Evolutionary conservation across 805 yeast genomes (phyloP).

Genomic region (Yamadazyma kitorensis): DNA sequence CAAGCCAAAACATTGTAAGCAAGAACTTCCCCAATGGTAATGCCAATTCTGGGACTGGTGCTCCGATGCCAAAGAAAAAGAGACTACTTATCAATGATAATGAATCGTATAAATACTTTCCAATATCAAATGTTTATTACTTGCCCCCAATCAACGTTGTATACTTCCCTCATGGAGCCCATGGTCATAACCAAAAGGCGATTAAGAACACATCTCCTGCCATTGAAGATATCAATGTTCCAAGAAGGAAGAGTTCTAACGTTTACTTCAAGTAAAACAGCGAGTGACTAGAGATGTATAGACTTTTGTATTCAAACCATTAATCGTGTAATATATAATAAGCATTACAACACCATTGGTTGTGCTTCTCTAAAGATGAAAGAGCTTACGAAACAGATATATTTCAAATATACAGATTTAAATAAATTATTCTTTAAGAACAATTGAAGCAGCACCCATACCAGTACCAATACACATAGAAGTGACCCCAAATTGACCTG

Average conservation of each 20-base stretch:
- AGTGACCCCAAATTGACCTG: constrained; percentile 84
- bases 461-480: constrained; percentile 99
- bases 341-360: neutral
- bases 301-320: too few relatives aligned
- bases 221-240: constrained; percentile 9
- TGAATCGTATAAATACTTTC: constrained; percentile 45
- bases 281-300: too few relatives aligned
- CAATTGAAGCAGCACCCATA: constrained; percentile 94
- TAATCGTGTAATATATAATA: too few relatives aligned
- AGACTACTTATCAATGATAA: constrained; percentile 7
- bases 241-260: constrained; percentile 21
- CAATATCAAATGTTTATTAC: constrained; percentile 49
- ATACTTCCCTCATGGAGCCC: constrained; percentile 54
- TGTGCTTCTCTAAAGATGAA: neutral
- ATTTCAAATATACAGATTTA: too few relatives aligned
- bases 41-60: too few relatives aligned
- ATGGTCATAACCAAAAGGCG: constrained; percentile 27
- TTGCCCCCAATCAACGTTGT: constrained; percentile 55
- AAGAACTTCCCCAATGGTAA: too few relatives aligned
- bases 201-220: constrained; percentile 8
- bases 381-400: too few relatives aligned
- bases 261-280: constrained; percentile 22
- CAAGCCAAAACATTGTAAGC: too few relatives aligned
- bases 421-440: constrained; percentile 63
- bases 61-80: constrained; percentile 1